Evolutionary conservation across 352 stramenopile species (phyloP), one percentile per base, ranked within the genome.

Genomic region (Pythium sp.): DNA sequence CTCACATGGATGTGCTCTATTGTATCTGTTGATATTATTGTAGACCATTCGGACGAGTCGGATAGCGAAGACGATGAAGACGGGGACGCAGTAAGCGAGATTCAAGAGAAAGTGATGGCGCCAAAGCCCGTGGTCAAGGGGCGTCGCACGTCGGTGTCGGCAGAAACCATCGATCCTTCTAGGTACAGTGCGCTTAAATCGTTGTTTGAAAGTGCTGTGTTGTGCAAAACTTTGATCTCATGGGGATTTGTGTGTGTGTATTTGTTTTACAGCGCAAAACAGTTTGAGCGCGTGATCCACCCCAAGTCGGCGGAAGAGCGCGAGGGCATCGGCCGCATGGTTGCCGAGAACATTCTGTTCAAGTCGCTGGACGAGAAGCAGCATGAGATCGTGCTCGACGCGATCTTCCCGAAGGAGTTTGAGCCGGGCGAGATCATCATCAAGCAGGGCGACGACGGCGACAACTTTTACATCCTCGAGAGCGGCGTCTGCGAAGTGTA

Each of bases 391-490:
- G 77, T 95, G 26, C 76, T 95, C 0, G 89, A 96, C 51, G 89
- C 85, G 64, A 94, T 96, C 81, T 94, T 95, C 70, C 84, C 86
- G 7, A 91, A 91, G 66, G 81, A 93, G 57, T 94, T 94, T 53
- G 83, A 89, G 62, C 76, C 86, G 18, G 79, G 78, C 28, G 79
- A 91, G 61, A 90, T 77, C 26, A 95, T 97, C 56, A 97, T 96
- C 76, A 91, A 89, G 69, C 89, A 97, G 70, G 96, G 95, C 58
- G 90, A 97, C 59, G 78, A 95, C 34, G 94, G 92, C 49, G 91
- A 98, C 75, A 96, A 94, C 66, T 98, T 98, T 71, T 99, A 98
- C 73, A 97, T 99, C 38, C 82, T 99, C 15, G 80, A 97, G 65
- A 97, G 83, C 68, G 97, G 97, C 30, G 80, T 93, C 30, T 94